Evolutionary conservation across 352 stramenopile genomes (phyloP).

Genomic region (Plasmopara halstedii): DNA sequence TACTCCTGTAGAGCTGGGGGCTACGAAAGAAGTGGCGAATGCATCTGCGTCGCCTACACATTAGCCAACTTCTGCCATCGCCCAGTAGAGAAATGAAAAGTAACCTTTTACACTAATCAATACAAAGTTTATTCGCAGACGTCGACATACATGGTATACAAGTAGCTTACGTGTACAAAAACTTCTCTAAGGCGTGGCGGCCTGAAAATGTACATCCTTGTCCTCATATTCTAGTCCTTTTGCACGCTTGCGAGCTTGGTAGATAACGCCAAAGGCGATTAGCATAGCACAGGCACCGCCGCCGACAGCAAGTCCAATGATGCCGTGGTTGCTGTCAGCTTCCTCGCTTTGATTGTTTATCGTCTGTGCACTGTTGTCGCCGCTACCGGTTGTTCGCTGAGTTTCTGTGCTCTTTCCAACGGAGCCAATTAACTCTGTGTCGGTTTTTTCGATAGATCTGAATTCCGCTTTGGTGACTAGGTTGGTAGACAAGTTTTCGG

Average conservation of each 20-base stretch:
- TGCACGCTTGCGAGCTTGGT: no score
- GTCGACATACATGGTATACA: neutral
- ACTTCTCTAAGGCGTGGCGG: neutral
- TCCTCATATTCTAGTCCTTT: no score
- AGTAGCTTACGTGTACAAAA: neutral
- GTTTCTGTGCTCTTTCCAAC: constrained; percentile 22
- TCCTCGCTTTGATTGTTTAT: constrained; percentile 35
- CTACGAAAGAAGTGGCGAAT: constrained; percentile 1
- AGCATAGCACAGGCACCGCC: no score
- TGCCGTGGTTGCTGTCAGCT: no score
- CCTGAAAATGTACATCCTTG: neutral
- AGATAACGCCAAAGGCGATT: no score
- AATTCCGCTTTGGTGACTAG: constrained; percentile 14
- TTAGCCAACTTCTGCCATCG: neutral
- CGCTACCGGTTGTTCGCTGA: no score
- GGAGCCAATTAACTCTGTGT: constrained; percentile 15
- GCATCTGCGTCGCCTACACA: constrained; percentile 1
- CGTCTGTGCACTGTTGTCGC: no score
- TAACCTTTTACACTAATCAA: no score
- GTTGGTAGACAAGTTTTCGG: neutral
- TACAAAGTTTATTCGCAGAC: no score
- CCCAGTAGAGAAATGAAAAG: constrained; percentile 4
- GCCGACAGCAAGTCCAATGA: no score
- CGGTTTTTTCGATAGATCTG: constrained; percentile 12
- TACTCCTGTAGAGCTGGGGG: constrained; percentile 6